Base-by-base conservation (phyloP, 768 basidiomycete genomes). In the Pulveroboletus ravenelii region DNA sequence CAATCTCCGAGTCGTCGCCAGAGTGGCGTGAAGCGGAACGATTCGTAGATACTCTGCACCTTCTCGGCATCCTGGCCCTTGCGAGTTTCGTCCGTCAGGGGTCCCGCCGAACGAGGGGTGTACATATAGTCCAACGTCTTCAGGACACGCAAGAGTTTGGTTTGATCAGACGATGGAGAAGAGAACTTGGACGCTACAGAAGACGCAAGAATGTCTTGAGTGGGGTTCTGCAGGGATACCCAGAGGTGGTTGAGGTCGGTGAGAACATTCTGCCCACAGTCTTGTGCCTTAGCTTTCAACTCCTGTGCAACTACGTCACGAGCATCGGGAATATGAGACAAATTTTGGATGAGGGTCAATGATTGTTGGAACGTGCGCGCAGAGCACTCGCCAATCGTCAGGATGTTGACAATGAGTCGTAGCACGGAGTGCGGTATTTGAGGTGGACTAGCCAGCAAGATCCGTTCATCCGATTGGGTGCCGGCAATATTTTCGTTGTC, bases 121-220 rank as follows among this genome's bases (percentile, higher is more conserved):
- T 89, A 93, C 83, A 96, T 94, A 67, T 94, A 95, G 65, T 98
- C 96, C 62, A 99, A 88, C 10, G 95, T 96, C 73, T 98, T 99
- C 57, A 99, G 75, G 13, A 99, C 87, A 12, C 96, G 80, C 7
- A 99, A 76, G 5, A 99, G 80, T 70, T 96, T 96, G n/a, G 96
- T 93, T 73, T 99, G 96, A 38, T 84, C 82, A 0, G 94, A 94
- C 1, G 94, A 94, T 2, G 94, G 85, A 1, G 93, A 84, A 1
- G 95, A 95, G 73, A 99, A 98, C 60, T 87, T 91, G 40, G 87
- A 81, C 7, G 95, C 84, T 6, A 89, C 81, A 4, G 84, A 78
- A 39, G 80, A 82, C 14, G 85, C 74, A 20, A 82, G 69, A 13
- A 78, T 72, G 47, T 83, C 84, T 18, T 72, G 76, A 42, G 76